A percentile compares a stretch with the other conserved stretches of the same genome.
Conservation (phyloP, 2,329 filamentous ascomycete genomes). For the Ciborinia camelliae region DNA sequence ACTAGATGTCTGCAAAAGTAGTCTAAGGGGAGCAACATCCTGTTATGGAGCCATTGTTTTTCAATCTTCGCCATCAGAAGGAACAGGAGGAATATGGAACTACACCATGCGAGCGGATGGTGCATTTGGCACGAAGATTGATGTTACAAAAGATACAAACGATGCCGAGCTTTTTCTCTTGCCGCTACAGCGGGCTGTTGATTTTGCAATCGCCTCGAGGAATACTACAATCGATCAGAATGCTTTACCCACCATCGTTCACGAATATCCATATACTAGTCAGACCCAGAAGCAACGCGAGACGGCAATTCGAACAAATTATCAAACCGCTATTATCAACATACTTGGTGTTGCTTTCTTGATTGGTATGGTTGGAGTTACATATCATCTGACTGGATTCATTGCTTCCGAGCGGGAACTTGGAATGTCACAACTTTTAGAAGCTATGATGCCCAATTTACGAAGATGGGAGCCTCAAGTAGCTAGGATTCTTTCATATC, state of each 20-base stretch:
- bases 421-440: conserved; percentile 83
- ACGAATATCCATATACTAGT: conserved; percentile 75
- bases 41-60: conserved; percentile 77
- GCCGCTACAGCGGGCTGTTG: conserved; percentile 76
- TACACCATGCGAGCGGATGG: conserved; percentile 80
- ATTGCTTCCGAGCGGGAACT: conserved; percentile 82
- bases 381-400: conserved; percentile 82
- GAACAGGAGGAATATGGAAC: conserved; percentile 68
- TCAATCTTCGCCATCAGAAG: conserved; percentile 70
- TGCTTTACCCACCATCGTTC: conserved; percentile 44
- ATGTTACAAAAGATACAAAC: conserved; percentile 63
- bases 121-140: conserved; percentile 61
- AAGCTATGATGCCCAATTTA: conserved; percentile 83
- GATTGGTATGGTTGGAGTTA: conserved; percentile 73
- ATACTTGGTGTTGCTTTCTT: conserved; percentile 78
- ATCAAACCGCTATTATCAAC: conserved; percentile 70
- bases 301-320: conserved; percentile 62
- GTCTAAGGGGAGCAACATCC: conserved; percentile 61
- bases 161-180: conserved; percentile 74
- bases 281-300: conserved; percentile 64
- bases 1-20: conserved; percentile 59
- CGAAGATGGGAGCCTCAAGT: conserved; percentile 73
- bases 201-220: conserved; percentile 63
- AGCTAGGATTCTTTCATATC: conserved; percentile 73
- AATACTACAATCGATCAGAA: conserved; percentile 44